Conservation (phyloP, 2,329 filamentous ascomycete genomes). For the Epichloe elymi region DNA sequence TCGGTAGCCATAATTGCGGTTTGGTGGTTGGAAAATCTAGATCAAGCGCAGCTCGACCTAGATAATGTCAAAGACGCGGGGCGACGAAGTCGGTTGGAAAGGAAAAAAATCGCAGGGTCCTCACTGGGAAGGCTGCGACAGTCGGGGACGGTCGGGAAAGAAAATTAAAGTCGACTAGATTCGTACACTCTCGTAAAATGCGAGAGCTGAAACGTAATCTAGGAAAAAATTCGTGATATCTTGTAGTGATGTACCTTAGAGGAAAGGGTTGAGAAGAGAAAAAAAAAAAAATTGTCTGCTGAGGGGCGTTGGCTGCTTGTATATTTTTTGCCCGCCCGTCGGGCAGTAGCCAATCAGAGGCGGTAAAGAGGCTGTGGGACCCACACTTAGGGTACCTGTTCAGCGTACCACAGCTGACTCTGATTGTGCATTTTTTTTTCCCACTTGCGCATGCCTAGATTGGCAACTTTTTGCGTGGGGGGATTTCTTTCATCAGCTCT, state of each 20-base stretch:
- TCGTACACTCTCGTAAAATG: slow-evolving; percentile 31
- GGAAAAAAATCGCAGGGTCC: slow-evolving; percentile 26
- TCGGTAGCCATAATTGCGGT: slow-evolving; percentile 96
- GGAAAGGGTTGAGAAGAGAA: slow-evolving; percentile 14
- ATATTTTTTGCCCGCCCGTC: slow-evolving; percentile 17
- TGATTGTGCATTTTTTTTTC: slow-evolving; percentile 2
- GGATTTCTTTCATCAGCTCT: background rate
- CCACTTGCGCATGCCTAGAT: background rate
- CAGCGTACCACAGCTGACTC: slow-evolving; percentile 3
- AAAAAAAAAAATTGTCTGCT: slow-evolving; percentile 26
- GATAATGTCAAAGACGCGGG: slow-evolving; percentile 31
- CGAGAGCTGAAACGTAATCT: slow-evolving; percentile 28
- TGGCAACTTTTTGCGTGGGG: background rate
- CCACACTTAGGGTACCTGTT: slow-evolving; percentile 13
- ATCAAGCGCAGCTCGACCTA: slow-evolving; percentile 73
- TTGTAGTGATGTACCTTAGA: slow-evolving; percentile 19
- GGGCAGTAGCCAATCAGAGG: slow-evolving; percentile 10
- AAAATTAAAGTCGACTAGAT: slow-evolving; percentile 30
- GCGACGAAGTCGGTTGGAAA: slow-evolving; percentile 15
- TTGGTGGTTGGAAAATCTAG: slow-evolving; percentile 40
- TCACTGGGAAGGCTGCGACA: slow-evolving; percentile 20
- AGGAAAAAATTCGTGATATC: slow-evolving; percentile 26
- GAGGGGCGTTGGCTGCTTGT: slow-evolving; percentile 25
- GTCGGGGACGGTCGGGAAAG: slow-evolving; percentile 14
- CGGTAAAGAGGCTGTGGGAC: slow-evolving; percentile 3